phyloP scores from a whole-genome alignment of 2,329 filamentous ascomycete species.

The Trichothecium roseum region DNA sequence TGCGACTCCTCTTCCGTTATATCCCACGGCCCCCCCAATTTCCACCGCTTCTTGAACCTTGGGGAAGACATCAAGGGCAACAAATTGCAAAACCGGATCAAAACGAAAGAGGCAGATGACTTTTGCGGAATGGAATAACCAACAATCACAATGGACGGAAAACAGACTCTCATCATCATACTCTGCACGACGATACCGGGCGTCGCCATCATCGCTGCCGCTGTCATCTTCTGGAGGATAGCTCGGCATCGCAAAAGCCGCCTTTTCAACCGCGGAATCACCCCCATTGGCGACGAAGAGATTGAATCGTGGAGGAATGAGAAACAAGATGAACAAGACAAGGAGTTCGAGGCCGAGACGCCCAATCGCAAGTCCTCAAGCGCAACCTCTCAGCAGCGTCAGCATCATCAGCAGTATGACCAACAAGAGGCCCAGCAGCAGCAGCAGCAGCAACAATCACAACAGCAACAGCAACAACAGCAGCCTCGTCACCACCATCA shows the following conservation, averaged over 20 bases:
- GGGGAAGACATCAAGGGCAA: too few species aligned
- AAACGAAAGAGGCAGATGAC: too few species aligned
- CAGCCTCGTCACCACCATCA: constrained; percentile 14
- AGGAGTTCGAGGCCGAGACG: constrained; percentile 12
- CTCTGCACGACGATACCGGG: constrained; percentile 41
- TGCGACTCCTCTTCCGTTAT: too few species aligned
- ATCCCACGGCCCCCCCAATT: too few species aligned
- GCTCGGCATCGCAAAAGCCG: constrained; percentile 27
- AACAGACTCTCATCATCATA: constrained; percentile 34
- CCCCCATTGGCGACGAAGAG: constrained; percentile 54
- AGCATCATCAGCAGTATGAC: constrained; percentile 8
- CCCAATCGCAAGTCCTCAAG: constrained; percentile 1
- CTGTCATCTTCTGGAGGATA: constrained; percentile 25
- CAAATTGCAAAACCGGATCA: too few species aligned
- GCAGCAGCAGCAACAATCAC: constrained; percentile 1
- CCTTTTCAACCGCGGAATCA: constrained; percentile 43
- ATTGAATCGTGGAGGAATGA: constrained; percentile 52
- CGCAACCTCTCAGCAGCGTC: constrained; percentile 5
- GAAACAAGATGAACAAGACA: constrained; percentile 5
- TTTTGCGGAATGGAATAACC: constrained; percentile 1
- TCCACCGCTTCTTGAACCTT: too few species aligned
- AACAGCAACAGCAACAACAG: not conserved
- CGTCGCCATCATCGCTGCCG: constrained; percentile 22
- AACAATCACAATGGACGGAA: constrained; percentile 13
- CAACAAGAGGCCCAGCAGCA: too few species aligned